Evolutionary conservation across 805 yeast species (phyloP), one percentile per base, ranked within the genome.

Genomic region (Cyberlindnera maclurae): DNA sequence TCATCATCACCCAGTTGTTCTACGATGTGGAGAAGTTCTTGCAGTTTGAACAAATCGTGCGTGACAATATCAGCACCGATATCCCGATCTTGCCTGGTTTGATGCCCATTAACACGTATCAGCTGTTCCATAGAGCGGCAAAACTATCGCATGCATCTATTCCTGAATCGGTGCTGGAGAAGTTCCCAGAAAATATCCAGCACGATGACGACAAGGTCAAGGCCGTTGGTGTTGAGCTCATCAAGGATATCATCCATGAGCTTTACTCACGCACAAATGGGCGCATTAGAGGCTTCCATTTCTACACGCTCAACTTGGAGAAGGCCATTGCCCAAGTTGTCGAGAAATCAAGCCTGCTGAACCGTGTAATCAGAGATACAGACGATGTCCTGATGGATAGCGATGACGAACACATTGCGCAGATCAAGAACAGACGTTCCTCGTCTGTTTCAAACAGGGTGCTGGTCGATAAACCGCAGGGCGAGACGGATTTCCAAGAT

Each of bases 1-100:
- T 93, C 57, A 80, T 93, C 40, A 79, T 93, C 47, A 93, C 98
- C 3, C 98, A 93, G 63, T 85, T 93, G 96, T 90, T 93, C 61
- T 93, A 93, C 62, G 96, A 90, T 58, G 83, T 77, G n/a, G 77
- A 74, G 37, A 82, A 82, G 57, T 88, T 84, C 58, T 51, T 86
- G 18, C 57, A 59, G 3, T 93, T 81, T 60, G 90, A 85, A 46
- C 53, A 62, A 41, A 42, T 63, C 34, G 67, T 80, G 33, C 68
- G 76, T 43, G 50, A 60, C 29, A 48, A 63, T 13, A 60, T 68
- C 3, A 64, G 70, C 17, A 37, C 48, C 5, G 65, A 68, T 30
- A 62, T 82, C 22, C 73, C 83, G 11, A 64, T 89, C 29, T 71
- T 88, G 32, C 96, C 97, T 0, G 97, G 96, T 1, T 64, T 89